Conservation (phyloP, 169 alveolate species). For the Babesia divergens region DNA sequence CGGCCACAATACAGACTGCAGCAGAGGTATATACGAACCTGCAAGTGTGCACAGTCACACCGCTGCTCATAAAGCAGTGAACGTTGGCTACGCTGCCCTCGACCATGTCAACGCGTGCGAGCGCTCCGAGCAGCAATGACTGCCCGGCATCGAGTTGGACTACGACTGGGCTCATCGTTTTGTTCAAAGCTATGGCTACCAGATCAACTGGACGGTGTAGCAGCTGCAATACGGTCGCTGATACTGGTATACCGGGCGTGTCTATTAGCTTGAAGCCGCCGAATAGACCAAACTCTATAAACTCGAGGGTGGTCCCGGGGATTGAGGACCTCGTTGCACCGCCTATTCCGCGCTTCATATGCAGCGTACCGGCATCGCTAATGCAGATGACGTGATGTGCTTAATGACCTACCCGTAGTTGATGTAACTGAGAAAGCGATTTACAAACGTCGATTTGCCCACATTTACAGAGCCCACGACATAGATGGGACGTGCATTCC, state of each 20-base stretch:
- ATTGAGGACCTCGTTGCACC: constrained; percentile 84
- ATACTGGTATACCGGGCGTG: constrained; percentile 83
- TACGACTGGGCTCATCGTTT: constrained; percentile 68
- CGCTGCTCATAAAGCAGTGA: constrained; percentile 27
- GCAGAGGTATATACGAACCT: not conserved
- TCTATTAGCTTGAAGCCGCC: constrained; percentile 79
- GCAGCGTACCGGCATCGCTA: constrained; percentile 69
- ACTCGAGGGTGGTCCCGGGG: constrained; percentile 84
- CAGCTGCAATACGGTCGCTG: constrained; percentile 65
- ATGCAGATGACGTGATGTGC: too few species aligned
- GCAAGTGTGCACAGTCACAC: constrained; percentile 48
- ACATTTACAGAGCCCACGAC: constrained; percentile 83
- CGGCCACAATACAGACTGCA: not conserved
- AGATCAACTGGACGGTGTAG: constrained; percentile 66
- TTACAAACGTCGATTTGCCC: constrained; percentile 84
- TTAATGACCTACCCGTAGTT: constrained; percentile 60
- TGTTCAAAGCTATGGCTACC: constrained; percentile 61
- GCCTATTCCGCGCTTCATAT: constrained; percentile 72
- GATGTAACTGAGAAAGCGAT: constrained; percentile 78
- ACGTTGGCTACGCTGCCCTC: constrained; percentile 33
- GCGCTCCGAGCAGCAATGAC: constrained; percentile 72
- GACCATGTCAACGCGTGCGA: constrained; percentile 65
- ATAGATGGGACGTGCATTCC: constrained; percentile 67
- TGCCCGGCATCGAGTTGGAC: constrained; percentile 69
- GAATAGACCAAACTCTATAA: constrained; percentile 79